phyloP scores from a whole-genome alignment of 176 grass and related monocot genomes.

The Phoenix dactylifera region DNA sequence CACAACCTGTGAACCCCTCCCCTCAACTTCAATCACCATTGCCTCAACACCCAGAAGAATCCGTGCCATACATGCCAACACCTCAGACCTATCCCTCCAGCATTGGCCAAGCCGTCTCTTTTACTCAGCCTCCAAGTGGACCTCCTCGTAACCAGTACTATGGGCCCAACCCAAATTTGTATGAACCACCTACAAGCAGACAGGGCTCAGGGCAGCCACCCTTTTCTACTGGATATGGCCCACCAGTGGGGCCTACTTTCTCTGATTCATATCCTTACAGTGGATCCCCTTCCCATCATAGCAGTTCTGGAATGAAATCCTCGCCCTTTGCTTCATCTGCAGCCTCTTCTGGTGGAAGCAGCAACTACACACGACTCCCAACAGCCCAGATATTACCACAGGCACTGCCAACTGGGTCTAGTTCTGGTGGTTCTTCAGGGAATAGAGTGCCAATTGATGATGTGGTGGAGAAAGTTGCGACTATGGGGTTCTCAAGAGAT shows the following conservation, averaged over 20 bases:
- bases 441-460: slow-evolving; percentile 52
- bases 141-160: slow-evolving; percentile 49
- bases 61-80: slow-evolving; percentile 33
- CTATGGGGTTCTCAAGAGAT: slow-evolving; percentile 91
- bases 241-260: slow-evolving; percentile 33
- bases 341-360: slow-evolving; percentile 21
- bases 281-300: slow-evolving; percentile 55
- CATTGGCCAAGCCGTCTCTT: slow-evolving; percentile 29
- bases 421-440: slow-evolving; percentile 24
- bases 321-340: slow-evolving; percentile 32
- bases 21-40: slow-evolving; percentile 31
- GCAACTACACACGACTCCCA: slow-evolving; percentile 46
- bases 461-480: slow-evolving; percentile 83
- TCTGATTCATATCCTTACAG: slow-evolving; percentile 49
- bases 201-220: slow-evolving; percentile 35
- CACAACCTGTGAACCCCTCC: slow-evolving; percentile 30
- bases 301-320: slow-evolving; percentile 40
- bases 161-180: slow-evolving; percentile 40
- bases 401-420: slow-evolving; percentile 29
- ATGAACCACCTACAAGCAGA: slow-evolving; percentile 37
- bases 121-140: slow-evolving; percentile 36
- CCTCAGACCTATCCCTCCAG: slow-evolving; percentile 50
- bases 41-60: slow-evolving; percentile 44
- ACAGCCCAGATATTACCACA: slow-evolving; percentile 68
- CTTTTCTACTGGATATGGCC: slow-evolving; percentile 46